phyloP scores from a whole-genome alignment of 352 stramenopile species.

The Globisporangium irregulare region DNA sequence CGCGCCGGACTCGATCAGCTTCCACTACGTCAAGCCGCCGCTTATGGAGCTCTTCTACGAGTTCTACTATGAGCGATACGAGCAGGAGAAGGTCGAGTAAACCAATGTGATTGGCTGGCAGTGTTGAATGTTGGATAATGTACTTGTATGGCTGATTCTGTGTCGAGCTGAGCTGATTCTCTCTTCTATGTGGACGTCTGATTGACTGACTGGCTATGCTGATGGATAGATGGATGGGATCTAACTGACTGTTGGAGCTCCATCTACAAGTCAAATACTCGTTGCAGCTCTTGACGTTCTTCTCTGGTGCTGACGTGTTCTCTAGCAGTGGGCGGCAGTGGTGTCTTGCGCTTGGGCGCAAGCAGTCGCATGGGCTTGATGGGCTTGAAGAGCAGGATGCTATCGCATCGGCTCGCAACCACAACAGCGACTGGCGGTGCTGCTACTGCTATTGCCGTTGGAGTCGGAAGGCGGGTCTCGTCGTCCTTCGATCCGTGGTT shows the following conservation, averaged over 20 bases:
- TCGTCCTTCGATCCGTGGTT: background rate
- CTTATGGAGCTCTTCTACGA: conserved; percentile 85
- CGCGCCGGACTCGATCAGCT: conserved; percentile 73
- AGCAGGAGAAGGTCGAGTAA: background rate
- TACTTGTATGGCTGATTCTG: background rate
- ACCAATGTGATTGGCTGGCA: background rate
- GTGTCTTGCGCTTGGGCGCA: conserved; percentile 2
- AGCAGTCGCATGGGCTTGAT: conserved; percentile 9
- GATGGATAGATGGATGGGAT: background rate
- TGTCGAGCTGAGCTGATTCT: background rate
- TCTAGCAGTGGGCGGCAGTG: background rate
- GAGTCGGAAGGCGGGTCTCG: background rate
- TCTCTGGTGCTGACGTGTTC: background rate
- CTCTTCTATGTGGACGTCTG: background rate
- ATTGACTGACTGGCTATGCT: background rate
- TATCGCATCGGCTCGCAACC: background rate
- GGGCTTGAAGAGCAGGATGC: conserved; percentile 11
- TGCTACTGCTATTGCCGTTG: background rate
- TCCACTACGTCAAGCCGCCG: conserved; percentile 85
- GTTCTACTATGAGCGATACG: conserved; percentile 54
- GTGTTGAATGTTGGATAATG: background rate
- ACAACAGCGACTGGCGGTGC: background rate
- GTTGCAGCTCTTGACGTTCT: background rate
- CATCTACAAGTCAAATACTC: background rate
- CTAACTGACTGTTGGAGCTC: background rate